phyloP scores from a whole-genome alignment of 2,329 filamentous ascomycete genomes.

The Colletotrichum cuscutae region DNA sequence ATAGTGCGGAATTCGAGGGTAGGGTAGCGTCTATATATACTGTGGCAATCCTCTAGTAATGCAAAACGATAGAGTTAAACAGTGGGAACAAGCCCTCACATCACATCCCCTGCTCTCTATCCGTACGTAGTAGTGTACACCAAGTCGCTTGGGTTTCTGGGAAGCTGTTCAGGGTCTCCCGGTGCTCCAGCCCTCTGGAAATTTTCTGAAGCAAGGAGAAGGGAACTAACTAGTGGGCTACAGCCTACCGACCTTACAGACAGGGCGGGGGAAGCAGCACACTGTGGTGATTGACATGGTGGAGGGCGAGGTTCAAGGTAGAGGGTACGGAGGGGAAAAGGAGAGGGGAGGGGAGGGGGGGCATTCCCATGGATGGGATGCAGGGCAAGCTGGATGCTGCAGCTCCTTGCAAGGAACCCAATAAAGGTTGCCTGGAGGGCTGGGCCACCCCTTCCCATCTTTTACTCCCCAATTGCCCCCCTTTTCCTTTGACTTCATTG shows the following conservation, averaged over 20 bases:
- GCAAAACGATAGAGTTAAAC: too few species aligned
- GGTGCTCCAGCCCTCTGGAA: slow-evolving; percentile 16
- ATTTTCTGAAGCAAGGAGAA: neutral
- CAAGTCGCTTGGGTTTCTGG: neutral
- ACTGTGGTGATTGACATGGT: neutral
- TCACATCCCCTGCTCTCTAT: neutral
- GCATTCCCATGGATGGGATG: neutral
- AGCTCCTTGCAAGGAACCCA: slow-evolving; percentile 6
- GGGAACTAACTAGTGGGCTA: neutral
- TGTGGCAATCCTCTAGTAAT: too few species aligned
- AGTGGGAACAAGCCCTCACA: slow-evolving; percentile 8
- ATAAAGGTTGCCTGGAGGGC: slow-evolving; percentile 20
- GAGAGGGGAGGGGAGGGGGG: neutral
- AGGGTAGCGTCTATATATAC: too few species aligned
- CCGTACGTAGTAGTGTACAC: too few species aligned
- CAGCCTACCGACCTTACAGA: neutral
- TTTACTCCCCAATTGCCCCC: neutral
- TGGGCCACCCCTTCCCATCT: neutral
- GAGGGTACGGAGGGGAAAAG: neutral
- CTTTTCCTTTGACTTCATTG: slow-evolving; percentile 1
- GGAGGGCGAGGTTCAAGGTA: neutral
- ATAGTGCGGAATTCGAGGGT: too few species aligned
- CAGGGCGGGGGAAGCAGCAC: neutral
- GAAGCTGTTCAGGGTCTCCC: neutral
- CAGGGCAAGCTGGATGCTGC: neutral